These are phyloP conservation scores for Parachaetomium inaequale DNA, from an alignment of 495 filamentous ascomycete genomes.

Conservation along the genomic window DNA sequence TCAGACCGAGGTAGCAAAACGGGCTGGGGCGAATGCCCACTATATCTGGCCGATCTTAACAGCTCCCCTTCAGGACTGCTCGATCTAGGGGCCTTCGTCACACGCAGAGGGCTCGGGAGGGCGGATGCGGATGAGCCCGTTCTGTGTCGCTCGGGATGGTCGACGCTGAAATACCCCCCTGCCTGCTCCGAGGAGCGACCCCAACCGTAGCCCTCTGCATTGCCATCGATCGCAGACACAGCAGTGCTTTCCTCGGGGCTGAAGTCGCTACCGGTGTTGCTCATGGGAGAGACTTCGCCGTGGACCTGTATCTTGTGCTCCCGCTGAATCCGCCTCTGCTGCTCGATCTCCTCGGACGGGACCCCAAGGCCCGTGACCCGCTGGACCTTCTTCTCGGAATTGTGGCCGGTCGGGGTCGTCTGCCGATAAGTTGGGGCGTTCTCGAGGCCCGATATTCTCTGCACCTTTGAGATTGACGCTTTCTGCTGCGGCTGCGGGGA, in stretches of 20 bases:
- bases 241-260: slow-evolving; percentile 8
- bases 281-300: slow-evolving; percentile 20
- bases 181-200: neutral
- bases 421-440: neutral
- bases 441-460: neutral
- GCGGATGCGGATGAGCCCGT: neutral
- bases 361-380: slow-evolving; percentile 22
- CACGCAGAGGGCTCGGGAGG: neutral
- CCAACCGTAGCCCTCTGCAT: neutral
- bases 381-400: slow-evolving; percentile 4
- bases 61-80: neutral
- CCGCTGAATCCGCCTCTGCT: neutral
- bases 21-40: neutral
- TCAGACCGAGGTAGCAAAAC: neutral
- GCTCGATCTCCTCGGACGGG: neutral
- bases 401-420: slow-evolving; percentile 2
- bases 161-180: neutral
- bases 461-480: neutral
- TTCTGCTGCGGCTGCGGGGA: slow-evolving; percentile 3
- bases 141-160: neutral
- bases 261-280: slow-evolving; percentile 19
- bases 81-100: neutral
- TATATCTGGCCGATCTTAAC: neutral
- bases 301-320: slow-evolving; percentile 8
- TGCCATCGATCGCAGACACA: neutral